Conservation (phyloP, 192 early-diverging fungal genomes). For the Jimgerdemannia flammicorona region DNA sequence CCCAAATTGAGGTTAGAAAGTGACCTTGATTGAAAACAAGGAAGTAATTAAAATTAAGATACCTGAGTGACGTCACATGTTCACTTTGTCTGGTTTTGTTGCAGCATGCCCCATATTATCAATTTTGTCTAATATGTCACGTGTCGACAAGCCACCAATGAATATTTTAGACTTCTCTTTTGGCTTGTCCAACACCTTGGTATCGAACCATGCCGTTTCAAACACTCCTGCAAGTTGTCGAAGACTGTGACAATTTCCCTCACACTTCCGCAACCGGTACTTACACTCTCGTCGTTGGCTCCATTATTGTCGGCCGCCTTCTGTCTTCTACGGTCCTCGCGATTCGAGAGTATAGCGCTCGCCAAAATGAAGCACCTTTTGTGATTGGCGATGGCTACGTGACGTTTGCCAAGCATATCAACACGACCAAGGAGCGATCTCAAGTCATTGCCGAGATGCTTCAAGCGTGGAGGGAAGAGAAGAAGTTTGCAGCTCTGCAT, state of each 20-base stretch:
- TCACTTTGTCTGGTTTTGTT: too few relatives aligned
- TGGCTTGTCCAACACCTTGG: too few relatives aligned
- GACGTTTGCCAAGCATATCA: constrained; percentile 30
- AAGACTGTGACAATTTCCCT: constrained; percentile 39
- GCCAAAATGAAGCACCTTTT: constrained; percentile 25
- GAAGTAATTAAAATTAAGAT: too few relatives aligned
- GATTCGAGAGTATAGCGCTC: constrained; percentile 33
- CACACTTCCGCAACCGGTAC: constrained; percentile 7
- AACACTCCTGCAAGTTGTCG: constrained; percentile 30
- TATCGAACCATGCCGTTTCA: background rate
- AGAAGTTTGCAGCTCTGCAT: constrained; percentile 19
- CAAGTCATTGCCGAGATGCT: constrained; percentile 29
- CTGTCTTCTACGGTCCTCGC: constrained; percentile 19
- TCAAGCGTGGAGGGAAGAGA: constrained; percentile 32
- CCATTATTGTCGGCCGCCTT: constrained; percentile 35
- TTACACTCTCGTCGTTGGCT: constrained; percentile 31
- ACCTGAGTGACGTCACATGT: too few relatives aligned
- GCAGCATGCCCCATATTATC: too few relatives aligned
- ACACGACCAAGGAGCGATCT: constrained; percentile 23
- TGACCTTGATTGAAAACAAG: too few relatives aligned
- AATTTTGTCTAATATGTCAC: too few relatives aligned
- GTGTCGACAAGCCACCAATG: too few relatives aligned
- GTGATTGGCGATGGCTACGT: constrained; percentile 30
- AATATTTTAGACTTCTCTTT: too few relatives aligned
- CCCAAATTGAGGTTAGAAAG: too few relatives aligned